Evolutionary conservation across 257 asterid genomes (phyloP).

Genomic region (Leptodermis oblonga): DNA sequence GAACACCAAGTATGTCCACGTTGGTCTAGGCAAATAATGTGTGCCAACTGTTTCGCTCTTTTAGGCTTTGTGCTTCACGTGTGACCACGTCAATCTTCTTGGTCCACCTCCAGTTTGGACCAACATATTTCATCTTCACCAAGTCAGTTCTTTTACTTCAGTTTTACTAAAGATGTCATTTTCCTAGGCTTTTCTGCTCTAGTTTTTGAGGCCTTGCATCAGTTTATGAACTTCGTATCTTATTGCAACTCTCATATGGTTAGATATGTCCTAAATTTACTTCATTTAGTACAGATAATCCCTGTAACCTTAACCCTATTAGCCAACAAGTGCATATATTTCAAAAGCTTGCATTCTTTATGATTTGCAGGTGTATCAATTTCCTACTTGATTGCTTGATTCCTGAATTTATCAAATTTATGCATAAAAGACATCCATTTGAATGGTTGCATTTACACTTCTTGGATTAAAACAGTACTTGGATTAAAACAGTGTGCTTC

Average conservation of each 20-base stretch:
- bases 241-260: background rate
- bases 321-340: too few relatives aligned
- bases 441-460: background rate
- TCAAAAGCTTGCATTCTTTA: background rate
- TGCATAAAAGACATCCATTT: background rate
- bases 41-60: background rate
- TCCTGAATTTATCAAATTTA: background rate
- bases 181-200: constrained; percentile 4
- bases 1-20: too few relatives aligned
- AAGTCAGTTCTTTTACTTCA: background rate
- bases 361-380: too few relatives aligned
- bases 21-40: background rate
- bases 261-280: background rate
- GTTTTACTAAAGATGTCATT: background rate
- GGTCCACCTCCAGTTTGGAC: constrained; percentile 8
- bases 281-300: too few relatives aligned
- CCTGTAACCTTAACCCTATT: too few relatives aligned
- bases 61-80: background rate
- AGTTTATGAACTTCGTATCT: background rate
- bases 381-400: background rate
- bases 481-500: background rate
- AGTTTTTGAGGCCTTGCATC: background rate
- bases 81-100: constrained; percentile 2
- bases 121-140: constrained; percentile 2
- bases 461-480: too few relatives aligned